Evolutionary conservation across 108 stramenopile species (phyloP).

Genomic region (Parmales sp.): DNA sequence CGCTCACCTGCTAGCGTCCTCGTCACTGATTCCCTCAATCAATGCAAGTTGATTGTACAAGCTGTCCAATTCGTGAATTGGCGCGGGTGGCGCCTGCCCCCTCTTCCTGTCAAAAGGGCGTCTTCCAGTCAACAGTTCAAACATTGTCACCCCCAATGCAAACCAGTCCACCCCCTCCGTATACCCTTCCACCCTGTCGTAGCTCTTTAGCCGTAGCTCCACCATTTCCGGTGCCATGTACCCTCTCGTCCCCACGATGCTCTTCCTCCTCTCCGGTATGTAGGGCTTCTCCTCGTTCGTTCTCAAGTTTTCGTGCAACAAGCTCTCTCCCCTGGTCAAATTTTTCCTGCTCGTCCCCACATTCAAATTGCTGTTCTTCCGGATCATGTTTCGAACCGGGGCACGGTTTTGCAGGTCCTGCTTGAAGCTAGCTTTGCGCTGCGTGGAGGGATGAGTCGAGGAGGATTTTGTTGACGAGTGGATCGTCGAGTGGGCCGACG

Average conservation of each 20-base stretch:
- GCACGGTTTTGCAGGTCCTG: too few species aligned
- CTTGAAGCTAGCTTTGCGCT: too few species aligned
- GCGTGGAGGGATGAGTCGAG: too few species aligned
- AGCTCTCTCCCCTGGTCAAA: not conserved
- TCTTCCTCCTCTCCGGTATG: constrained; percentile 12
- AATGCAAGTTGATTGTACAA: constrained; percentile 3
- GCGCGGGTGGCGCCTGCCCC: constrained; percentile 1
- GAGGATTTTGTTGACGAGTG: too few species aligned
- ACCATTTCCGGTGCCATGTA: constrained; percentile 13
- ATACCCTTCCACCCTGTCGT: constrained; percentile 6
- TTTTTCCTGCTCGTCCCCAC: not conserved
- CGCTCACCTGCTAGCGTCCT: constrained; percentile 1
- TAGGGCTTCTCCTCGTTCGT: not conserved
- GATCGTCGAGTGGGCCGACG: too few species aligned
- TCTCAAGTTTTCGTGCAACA: constrained; percentile 1
- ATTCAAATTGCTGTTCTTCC: too few species aligned
- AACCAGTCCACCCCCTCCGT: constrained; percentile 7
- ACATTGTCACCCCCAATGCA: constrained; percentile 6
- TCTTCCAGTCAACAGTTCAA: not conserved
- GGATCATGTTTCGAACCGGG: too few species aligned
- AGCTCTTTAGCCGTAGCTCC: constrained; percentile 11
- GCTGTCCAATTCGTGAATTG: constrained; percentile 7
- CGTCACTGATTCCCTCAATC: constrained; percentile 5
- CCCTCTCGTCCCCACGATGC: constrained; percentile 6
- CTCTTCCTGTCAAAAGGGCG: not conserved